phyloP scores from a whole-genome alignment of 192 early-diverging fungal species.

The Coemansia sp. region DNA sequence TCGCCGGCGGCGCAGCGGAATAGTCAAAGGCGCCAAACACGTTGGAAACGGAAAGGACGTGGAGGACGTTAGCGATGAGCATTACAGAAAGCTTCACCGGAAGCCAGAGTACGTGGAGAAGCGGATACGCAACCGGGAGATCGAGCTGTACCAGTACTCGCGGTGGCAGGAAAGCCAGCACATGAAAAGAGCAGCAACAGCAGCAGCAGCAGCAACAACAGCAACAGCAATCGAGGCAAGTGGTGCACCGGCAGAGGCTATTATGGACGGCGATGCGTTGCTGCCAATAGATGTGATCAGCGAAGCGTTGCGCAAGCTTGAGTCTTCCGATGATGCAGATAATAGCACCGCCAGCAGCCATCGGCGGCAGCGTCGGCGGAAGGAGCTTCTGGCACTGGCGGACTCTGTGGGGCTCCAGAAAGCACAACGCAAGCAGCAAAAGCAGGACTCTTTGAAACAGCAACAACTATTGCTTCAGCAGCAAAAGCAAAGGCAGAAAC shows the following conservation, averaged over 20 bases:
- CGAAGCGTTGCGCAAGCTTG: constrained; percentile 16
- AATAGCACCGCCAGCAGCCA: not conserved
- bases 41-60: not conserved
- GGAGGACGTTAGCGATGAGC: constrained; percentile 41
- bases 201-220: constrained; percentile 10
- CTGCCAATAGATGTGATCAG: constrained; percentile 10
- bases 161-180: constrained; percentile 44
- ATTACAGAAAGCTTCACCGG: constrained; percentile 39
- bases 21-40: not conserved
- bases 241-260: too few species aligned
- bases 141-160: constrained; percentile 55
- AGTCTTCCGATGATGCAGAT: not conserved
- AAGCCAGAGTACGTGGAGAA: constrained; percentile 53
- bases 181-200: constrained; percentile 5
- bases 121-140: constrained; percentile 47
- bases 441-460: not conserved
- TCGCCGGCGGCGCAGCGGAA: constrained; percentile 16
- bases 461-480: not conserved
- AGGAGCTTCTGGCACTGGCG: constrained; percentile 13
- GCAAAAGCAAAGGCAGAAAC: not conserved
- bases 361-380: constrained; percentile 14
- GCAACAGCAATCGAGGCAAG: not conserved
- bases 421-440: constrained; percentile 9
- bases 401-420: constrained; percentile 19
- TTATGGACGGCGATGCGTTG: too few species aligned